phyloP scores from a whole-genome alignment of 371 early-diverging fungal species.

The Syncephalastrum racemosum region DNA sequence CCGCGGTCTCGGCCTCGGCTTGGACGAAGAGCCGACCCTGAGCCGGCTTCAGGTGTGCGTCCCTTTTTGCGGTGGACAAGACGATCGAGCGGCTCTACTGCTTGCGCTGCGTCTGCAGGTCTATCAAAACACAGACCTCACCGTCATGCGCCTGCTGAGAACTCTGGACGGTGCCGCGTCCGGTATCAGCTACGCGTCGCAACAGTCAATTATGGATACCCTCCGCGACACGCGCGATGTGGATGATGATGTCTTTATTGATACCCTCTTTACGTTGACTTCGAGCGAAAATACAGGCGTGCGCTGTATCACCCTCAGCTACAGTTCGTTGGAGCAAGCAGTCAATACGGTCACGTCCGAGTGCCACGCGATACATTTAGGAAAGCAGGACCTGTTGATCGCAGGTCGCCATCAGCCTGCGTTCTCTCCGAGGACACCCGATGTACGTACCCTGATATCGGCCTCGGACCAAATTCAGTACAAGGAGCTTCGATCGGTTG shows the following conservation, averaged over 20 bases:
- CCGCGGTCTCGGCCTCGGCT: constrained; percentile 58
- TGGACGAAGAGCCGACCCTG: constrained; percentile 4
- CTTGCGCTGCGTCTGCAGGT: constrained; percentile 35
- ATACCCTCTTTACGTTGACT: constrained; percentile 10
- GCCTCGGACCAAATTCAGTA: background rate
- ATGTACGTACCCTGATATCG: constrained; percentile 5
- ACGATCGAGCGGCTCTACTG: constrained; percentile 52
- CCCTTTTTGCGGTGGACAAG: constrained; percentile 55
- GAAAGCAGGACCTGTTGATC: constrained; percentile 16
- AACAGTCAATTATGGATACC: constrained; percentile 8
- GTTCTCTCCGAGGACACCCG: constrained; percentile 1
- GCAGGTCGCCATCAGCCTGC: constrained; percentile 17
- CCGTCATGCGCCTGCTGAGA: constrained; percentile 7
- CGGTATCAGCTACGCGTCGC: constrained; percentile 5
- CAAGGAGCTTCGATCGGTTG: constrained; percentile 12
- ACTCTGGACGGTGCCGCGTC: background rate
- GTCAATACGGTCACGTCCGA: constrained; percentile 35
- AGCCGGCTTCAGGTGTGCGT: constrained; percentile 22
- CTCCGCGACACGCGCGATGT: background rate
- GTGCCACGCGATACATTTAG: constrained; percentile 28
- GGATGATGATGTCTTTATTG: constrained; percentile 11
- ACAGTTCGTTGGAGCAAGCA: background rate
- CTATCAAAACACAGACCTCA: constrained; percentile 8
- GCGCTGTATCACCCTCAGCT: background rate
- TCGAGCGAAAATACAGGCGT: constrained; percentile 3